These are phyloP conservation scores for Trichoderma breve DNA, from an alignment of 2,329 filamentous ascomycete species.

Conservation along the genomic window DNA sequence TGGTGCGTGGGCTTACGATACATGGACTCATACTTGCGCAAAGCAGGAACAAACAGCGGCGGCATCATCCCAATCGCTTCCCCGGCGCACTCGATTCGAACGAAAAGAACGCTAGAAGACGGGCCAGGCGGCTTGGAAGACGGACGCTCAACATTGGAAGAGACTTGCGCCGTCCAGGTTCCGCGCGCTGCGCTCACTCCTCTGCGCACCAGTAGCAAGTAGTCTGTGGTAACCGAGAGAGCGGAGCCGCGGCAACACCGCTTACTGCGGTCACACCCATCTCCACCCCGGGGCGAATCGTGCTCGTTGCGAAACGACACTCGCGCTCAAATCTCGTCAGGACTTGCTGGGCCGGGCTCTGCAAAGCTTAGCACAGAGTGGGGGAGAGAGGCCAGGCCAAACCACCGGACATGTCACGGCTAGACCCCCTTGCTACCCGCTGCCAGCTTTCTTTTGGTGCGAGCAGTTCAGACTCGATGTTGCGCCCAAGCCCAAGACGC, in stretches of 20 bases:
- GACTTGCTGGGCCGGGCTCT: not conserved
- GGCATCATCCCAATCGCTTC: not conserved
- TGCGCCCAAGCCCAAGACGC: slow-evolving; percentile 1
- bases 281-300: slow-evolving; percentile 13
- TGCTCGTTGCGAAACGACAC: not conserved
- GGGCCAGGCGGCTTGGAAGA: slow-evolving; percentile 15
- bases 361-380: slow-evolving; percentile 10
- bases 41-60: not conserved
- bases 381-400: slow-evolving; percentile 1
- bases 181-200: slow-evolving; percentile 12
- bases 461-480: slow-evolving; percentile 3
- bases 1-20: not conserved
- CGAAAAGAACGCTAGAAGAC: slow-evolving; percentile 12
- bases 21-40: not conserved
- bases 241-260: slow-evolving; percentile 26
- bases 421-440: slow-evolving; percentile 11
- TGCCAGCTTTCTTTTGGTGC: slow-evolving; percentile 1
- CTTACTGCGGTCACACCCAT: slow-evolving; percentile 27
- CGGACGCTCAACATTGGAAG: not conserved
- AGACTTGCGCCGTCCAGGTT: slow-evolving; percentile 4
- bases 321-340: slow-evolving; percentile 1
- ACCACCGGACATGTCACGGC: slow-evolving; percentile 15
- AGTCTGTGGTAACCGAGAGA: slow-evolving; percentile 13
- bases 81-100: not conserved
- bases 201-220: not conserved